Conservation (phyloP, 2,329 filamentous ascomycete species). For the Calonectria multiphialidica region DNA sequence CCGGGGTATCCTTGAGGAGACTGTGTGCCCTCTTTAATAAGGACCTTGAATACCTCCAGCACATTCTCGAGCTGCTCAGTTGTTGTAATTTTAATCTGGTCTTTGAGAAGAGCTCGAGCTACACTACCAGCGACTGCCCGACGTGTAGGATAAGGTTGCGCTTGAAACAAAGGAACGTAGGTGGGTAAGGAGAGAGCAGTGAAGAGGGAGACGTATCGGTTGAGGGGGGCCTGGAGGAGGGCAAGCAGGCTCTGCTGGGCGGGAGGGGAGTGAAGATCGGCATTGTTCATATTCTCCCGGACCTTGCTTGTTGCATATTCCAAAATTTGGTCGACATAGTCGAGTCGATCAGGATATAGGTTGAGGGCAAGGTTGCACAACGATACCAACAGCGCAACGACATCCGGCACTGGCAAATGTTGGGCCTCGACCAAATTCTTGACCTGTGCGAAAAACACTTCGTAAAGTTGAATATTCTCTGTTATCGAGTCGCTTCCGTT, state of each 20-base stretch:
- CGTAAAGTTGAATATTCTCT: slow-evolving; percentile 88
- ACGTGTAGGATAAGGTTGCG: slow-evolving; percentile 92
- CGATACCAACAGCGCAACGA: slow-evolving; percentile 93
- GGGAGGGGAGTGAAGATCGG: slow-evolving; percentile 90
- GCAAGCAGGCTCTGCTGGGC: slow-evolving; percentile 91
- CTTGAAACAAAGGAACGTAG: slow-evolving; percentile 89
- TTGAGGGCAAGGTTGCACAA: slow-evolving; percentile 93
- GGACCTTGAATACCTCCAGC: slow-evolving; percentile 86
- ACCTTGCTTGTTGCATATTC: slow-evolving; percentile 90
- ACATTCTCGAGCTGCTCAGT: slow-evolving; percentile 88
- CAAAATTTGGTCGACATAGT: slow-evolving; percentile 95
- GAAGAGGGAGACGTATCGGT: slow-evolving; percentile 92
- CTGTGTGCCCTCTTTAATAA: slow-evolving; percentile 94
- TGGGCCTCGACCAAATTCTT: slow-evolving; percentile 93
- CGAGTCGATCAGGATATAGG: slow-evolving; percentile 91
- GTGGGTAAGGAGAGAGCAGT: slow-evolving; percentile 94
- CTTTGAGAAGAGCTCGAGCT: slow-evolving; percentile 83
- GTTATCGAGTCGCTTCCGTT: slow-evolving; percentile 60
- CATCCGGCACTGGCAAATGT: slow-evolving; percentile 92
- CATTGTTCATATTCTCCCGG: slow-evolving; percentile 89
- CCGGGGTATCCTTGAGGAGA: slow-evolving; percentile 87
- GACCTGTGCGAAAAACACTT: slow-evolving; percentile 97
- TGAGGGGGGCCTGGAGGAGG: slow-evolving; percentile 90
- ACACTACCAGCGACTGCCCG: slow-evolving; percentile 93
- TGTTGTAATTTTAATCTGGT: slow-evolving; percentile 83